Evolutionary conservation across 257 asterid species (phyloP).

Genomic region (Fraxinus anomala): DNA sequence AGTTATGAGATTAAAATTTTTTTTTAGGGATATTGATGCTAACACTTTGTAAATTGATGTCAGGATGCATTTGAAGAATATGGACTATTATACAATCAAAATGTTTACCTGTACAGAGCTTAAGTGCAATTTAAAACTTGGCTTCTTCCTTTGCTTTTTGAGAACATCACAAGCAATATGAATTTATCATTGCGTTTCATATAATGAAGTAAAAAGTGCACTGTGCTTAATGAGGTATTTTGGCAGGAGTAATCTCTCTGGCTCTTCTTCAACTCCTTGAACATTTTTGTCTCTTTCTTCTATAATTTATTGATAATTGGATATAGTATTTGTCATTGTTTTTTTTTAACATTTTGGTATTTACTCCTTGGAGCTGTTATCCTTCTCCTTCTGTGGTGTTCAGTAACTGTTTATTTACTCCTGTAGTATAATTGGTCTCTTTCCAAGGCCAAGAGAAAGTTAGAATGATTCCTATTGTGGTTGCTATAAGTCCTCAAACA

Average conservation of each 20-base stretch:
- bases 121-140: constrained; percentile 38
- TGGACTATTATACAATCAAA: constrained; percentile 62
- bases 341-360: not conserved
- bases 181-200: not conserved
- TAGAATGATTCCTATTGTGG: no score
- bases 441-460: no score
- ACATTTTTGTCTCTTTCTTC: not conserved
- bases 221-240: not conserved
- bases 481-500: no score
- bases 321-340: not conserved
- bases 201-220: not conserved
- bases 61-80: constrained; percentile 95
- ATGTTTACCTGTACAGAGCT: constrained; percentile 74
- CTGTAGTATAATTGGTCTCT: no score
- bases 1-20: not conserved
- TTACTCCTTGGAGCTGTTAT: no score
- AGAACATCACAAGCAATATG: not conserved
- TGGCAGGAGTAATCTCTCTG: not conserved
- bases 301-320: not conserved
- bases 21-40: constrained; percentile 6
- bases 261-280: not conserved
- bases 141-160: not conserved
- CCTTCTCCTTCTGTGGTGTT: no score
- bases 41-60: constrained; percentile 12
- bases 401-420: no score